These are phyloP conservation scores for Alisma plantagoaquatica DNA, from an alignment of 106 monocot genomes.

Conservation along the genomic window DNA sequence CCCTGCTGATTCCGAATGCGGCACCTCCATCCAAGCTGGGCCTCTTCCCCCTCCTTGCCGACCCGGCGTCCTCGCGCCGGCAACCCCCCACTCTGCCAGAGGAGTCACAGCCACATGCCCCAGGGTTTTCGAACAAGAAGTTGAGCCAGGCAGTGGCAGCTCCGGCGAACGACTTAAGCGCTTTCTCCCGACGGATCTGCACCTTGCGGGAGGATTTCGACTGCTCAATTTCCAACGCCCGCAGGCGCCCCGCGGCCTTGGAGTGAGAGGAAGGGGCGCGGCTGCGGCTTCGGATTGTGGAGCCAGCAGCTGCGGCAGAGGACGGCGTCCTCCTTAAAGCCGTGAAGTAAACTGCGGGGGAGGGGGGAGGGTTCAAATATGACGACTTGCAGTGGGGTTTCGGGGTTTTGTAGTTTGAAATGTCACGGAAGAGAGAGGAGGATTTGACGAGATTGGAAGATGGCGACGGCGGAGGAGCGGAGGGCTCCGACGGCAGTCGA, in stretches of 20 bases:
- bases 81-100: too few relatives aligned
- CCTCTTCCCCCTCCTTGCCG: conserved; percentile 13
- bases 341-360: conserved; percentile 11
- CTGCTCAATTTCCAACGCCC: conserved; percentile 45
- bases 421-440: conserved; percentile 20
- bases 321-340: too few relatives aligned
- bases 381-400: conserved; percentile 12
- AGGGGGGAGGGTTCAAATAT: conserved; percentile 37
- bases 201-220: conserved; percentile 30
- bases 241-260: conserved; percentile 28
- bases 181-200: conserved; percentile 17
- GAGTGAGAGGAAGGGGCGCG: conserved; percentile 7
- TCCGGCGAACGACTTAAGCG: conserved; percentile 15
- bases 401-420: conserved; percentile 50
- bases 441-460: too few relatives aligned
- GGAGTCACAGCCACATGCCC: too few relatives aligned
- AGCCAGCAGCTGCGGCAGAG: too few relatives aligned
- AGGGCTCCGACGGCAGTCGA: too few relatives aligned
- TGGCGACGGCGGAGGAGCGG: too few relatives aligned
- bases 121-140: conserved; percentile 31
- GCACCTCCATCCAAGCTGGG: conserved; percentile 21
- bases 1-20: too few relatives aligned
- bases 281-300: too few relatives aligned
- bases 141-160: conserved; percentile 41
- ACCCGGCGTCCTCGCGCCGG: too few relatives aligned